Conservation (phyloP, 2,329 filamentous ascomycete species). For the Setomelanomma holmii region DNA sequence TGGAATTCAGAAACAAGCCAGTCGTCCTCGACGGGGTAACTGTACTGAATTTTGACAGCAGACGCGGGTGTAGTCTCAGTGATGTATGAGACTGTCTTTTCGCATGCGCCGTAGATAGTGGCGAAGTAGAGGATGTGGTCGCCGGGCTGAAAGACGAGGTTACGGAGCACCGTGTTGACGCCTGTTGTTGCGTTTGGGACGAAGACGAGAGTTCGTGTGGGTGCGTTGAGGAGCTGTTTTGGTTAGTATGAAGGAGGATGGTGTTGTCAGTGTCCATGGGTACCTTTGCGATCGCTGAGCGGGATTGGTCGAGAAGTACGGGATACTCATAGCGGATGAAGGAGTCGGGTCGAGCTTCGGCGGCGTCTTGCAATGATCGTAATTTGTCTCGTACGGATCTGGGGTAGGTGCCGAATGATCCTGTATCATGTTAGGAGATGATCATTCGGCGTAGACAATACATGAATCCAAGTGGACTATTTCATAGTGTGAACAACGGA, state of each 20-base stretch:
- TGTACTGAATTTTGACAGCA: slow-evolving; percentile 63
- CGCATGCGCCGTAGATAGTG: slow-evolving; percentile 80
- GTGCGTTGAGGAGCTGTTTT: slow-evolving; percentile 66
- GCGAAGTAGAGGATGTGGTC: slow-evolving; percentile 83
- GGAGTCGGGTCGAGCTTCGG: slow-evolving; percentile 73
- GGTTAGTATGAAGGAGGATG: not conserved
- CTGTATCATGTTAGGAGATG: no score
- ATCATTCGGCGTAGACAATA: no score
- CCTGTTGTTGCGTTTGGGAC: slow-evolving; percentile 82
- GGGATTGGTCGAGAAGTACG: slow-evolving; percentile 67
- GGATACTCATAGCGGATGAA: slow-evolving; percentile 77
- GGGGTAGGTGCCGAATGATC: slow-evolving; percentile 83
- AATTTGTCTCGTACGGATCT: slow-evolving; percentile 65
- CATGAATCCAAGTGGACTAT: no score
- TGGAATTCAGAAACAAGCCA: slow-evolving; percentile 69
- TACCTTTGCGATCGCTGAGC: slow-evolving; percentile 61
- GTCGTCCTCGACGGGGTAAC: slow-evolving; percentile 74
- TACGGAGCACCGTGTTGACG: slow-evolving; percentile 80
- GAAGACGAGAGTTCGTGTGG: slow-evolving; percentile 73
- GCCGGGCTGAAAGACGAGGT: slow-evolving; percentile 69
- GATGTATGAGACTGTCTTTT: slow-evolving; percentile 74
- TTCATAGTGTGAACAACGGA: no score
- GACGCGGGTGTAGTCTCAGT: slow-evolving; percentile 68
- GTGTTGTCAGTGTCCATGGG: not conserved
- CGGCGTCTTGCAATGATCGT: slow-evolving; percentile 69